phyloP scores from a whole-genome alignment of 768 basidiomycete species.

The Suillus americanus region DNA sequence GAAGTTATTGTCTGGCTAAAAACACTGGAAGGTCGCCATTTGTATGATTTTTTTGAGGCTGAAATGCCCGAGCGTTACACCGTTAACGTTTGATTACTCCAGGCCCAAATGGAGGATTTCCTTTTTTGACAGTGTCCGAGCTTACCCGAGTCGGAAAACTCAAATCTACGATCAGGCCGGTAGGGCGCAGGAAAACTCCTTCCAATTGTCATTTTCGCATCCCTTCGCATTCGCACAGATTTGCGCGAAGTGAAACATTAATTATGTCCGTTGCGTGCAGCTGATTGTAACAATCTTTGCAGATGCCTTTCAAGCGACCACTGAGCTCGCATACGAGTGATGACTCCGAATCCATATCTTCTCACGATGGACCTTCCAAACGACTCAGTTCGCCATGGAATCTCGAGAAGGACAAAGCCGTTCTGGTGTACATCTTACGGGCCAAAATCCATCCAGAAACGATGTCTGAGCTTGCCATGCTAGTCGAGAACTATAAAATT shows the following conservation, averaged over 20 bases:
- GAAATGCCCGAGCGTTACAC: neutral
- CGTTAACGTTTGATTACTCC: neutral
- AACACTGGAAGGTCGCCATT: neutral
- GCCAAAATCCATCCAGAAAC: slow-evolving; percentile 27
- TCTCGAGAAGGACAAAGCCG: slow-evolving; percentile 6
- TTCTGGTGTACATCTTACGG: slow-evolving; percentile 31
- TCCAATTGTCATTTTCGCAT: neutral
- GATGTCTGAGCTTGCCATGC: slow-evolving; percentile 24
- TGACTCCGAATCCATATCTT: neutral
- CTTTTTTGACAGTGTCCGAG: neutral
- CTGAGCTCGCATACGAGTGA: neutral
- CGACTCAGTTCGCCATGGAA: slow-evolving; percentile 14
- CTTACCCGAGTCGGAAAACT: neutral
- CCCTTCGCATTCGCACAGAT: neutral
- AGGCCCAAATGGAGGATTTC: neutral
- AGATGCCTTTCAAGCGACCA: slow-evolving; percentile 4
- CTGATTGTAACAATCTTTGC: neutral
- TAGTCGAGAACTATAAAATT: slow-evolving; percentile 21
- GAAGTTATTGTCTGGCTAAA: neutral
- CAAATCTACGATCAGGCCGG: neutral
- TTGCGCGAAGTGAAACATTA: neutral
- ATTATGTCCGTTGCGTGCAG: neutral
- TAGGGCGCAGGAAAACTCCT: slow-evolving; percentile 1
- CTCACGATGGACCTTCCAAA: slow-evolving; percentile 12
- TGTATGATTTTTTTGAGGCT: neutral